A percentile compares a stretch with the other conserved stretches of the same genome.
These are phyloP conservation scores for Diaporthe capsici DNA, from an alignment of 2,329 filamentous ascomycete species.

Conservation along the genomic window DNA sequence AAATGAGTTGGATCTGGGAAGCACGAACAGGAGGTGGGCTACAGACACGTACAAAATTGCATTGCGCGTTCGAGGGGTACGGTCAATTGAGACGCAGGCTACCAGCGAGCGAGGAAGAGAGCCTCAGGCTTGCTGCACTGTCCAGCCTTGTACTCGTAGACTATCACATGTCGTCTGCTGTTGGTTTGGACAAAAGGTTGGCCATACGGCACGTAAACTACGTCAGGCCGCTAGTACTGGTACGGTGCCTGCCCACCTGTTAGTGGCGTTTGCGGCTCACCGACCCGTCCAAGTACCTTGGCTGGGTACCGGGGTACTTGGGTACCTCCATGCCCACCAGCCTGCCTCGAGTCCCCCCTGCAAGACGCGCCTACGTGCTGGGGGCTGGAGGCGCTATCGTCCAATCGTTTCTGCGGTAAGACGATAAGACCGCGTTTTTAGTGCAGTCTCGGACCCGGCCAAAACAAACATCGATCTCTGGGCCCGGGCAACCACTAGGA, in stretches of 20 bases:
- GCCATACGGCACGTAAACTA: neutral
- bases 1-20: slow-evolving; percentile 25
- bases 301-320: slow-evolving; percentile 1
- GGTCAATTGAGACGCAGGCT: neutral
- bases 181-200: neutral
- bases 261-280: slow-evolving; percentile 25
- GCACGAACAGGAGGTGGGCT: neutral
- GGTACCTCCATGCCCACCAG: neutral
- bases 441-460: slow-evolving; percentile 31
- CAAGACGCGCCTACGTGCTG: slow-evolving; percentile 18
- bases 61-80: neutral
- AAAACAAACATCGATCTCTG: slow-evolving; percentile 34
- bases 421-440: slow-evolving; percentile 33
- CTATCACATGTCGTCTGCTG: slow-evolving; percentile 11
- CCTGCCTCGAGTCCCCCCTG: neutral
- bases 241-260: neutral
- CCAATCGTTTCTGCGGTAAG: slow-evolving; percentile 27
- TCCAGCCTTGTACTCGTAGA: neutral
- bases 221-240: neutral
- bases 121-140: neutral
- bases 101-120: neutral
- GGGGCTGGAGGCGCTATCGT: slow-evolving; percentile 14
- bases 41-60: neutral
- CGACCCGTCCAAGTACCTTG: neutral
- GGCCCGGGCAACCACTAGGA: slow-evolving; percentile 32